Evolutionary conservation across 2,329 filamentous ascomycete genomes (phyloP), one percentile per base, ranked within the genome.

Genomic region (Ilyonectria destructans): DNA sequence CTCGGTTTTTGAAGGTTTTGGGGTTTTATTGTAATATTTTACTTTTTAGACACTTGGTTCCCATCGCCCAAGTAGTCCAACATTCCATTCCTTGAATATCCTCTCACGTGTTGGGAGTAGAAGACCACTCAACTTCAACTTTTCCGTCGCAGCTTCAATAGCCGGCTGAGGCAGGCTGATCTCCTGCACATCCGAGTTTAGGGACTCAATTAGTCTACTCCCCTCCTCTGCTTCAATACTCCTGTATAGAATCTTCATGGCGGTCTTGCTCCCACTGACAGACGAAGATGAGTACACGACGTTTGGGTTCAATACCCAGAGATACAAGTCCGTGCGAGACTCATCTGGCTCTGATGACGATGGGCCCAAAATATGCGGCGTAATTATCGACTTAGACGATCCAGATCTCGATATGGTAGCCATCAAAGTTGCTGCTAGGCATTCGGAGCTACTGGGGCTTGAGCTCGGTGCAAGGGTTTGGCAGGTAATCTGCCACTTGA

Each of bases 21-120:
- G 10, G 12, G 10, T 31, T 10, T 23, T n/a, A 9, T 33, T 43
- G 12, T 7, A 29, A 15, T 55, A 9, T 40, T 46, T 56, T 26
- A 21, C n/a, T 46, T 48, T 17, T 65, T 9, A 58, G 10, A 23
- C 40, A 33, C 45, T 58, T 31, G 69, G 56, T 19, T 69, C 71
- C 81, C 81, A 83, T 57, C 80, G 76, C 49, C 87, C 85, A 67
- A 94, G 75, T 19, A 94, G 77, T 2, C 90, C 91, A 6, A 94
- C 89, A 29, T 86, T 85, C 91, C 91, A 94, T n/a, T 86, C 87
- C 75, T 88, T 85, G 71, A 93, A 92, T 31, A 74, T 81, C 63
- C 89, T 84, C 67, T 91, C 88, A 9, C 82, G 82, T 0, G 71
- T 76, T 1, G 92, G 91, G 9, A 94, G 77, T 17, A 89, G 75